Conservation (phyloP, 2,329 filamentous ascomycete species). For the Cercospora sp. region DNA sequence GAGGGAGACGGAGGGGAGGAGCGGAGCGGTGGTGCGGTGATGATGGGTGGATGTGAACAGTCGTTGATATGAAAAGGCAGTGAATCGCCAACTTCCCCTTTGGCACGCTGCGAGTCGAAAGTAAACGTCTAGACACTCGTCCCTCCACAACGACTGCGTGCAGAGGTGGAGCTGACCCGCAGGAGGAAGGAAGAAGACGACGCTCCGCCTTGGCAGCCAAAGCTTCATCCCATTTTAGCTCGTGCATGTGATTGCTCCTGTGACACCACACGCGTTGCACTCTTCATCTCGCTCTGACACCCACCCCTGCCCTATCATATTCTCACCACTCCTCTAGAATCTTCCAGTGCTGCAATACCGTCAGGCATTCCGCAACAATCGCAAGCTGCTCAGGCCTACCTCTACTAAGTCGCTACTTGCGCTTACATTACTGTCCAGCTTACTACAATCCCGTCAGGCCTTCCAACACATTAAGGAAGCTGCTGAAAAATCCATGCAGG, state of each 20-base stretch:
- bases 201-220: neutral
- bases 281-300: neutral
- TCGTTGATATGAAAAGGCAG: neutral
- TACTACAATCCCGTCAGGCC: neutral
- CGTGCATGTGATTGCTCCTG: neutral
- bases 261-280: neutral
- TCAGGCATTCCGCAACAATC: neutral
- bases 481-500: neutral
- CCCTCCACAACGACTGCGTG: neutral
- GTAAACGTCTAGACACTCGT: neutral
- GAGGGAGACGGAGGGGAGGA: neutral
- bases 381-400: neutral
- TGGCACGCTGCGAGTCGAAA: neutral
- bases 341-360: neutral
- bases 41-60: neutral
- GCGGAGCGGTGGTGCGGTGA: neutral
- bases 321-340: neutral
- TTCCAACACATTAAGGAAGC: neutral
- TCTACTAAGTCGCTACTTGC: neutral
- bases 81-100: neutral
- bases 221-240: neutral
- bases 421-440: neutral
- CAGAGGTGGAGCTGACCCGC: neutral
- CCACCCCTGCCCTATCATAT: neutral
- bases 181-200: neutral